Evolutionary conservation across 1,284 basidiomycete species (phyloP), one percentile per base, ranked within the genome.

Genomic region (Ustilago cynodontis): DNA sequence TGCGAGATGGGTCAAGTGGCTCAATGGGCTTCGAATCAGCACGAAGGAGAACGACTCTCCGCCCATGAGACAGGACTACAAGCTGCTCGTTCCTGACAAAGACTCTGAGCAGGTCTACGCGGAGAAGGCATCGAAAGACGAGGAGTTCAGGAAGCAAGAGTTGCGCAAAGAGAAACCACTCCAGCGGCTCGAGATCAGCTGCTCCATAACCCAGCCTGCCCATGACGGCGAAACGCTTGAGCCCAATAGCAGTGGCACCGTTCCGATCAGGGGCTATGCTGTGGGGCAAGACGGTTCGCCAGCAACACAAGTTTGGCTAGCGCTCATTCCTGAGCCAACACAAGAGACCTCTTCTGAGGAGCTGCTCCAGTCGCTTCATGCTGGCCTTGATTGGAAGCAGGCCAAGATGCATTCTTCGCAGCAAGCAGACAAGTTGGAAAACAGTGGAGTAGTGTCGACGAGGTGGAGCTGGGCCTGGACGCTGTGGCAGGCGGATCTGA

Each of bases 1-100:
- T 14, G 92, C 91, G 20, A 89, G 92, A 18, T 92, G 91, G 91
- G 91, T 92, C 20, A 93, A 93, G 87, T 93, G 92, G 92, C 86
- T 92, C 0, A 91, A 92, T 37, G 68, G 45, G 13, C 13, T 69
- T 35, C 51, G 39, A n/a, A 31, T 65, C 31, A 59, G 54, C 31
- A 52, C 54, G 5, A 26, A 22, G 18, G 59, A 41, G 59, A 56
- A 59, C 69, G 70, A 74, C 50, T 63, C 61, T 5, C 63, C 61
- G n/a, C 62, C 60, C 20, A 70, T 79, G 69, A 31, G 59, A n/a
- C 47, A 69, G 20, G 71, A 63, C 47, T 71, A 64, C 60, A 67
- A 68, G 37, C 31, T 78, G 26, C 71, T 66, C 22, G 35, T 41
- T 50, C 59, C 73, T 24, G 63, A 77, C 85, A 95, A 94, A 94